These are phyloP conservation scores for Diutina neorugosa DNA, from an alignment of 1,139 yeast species.

Conservation along the genomic window DNA sequence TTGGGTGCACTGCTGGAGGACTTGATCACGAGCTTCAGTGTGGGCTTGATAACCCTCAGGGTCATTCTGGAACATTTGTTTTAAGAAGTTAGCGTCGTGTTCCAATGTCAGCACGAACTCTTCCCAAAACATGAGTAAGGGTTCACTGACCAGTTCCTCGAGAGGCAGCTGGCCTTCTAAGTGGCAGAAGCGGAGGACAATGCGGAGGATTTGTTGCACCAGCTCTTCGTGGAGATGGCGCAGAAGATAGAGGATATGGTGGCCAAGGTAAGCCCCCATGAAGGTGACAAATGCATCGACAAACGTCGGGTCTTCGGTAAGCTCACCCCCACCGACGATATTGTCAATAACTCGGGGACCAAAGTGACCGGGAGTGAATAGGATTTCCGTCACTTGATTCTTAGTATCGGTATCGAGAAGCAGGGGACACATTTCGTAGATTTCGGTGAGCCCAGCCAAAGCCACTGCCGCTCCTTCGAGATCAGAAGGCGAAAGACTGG, in stretches of 20 bases:
- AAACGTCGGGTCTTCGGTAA: constrained; percentile 25
- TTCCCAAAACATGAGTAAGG: constrained; percentile 71
- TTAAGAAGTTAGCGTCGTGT: constrained; percentile 8
- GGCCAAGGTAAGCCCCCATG: constrained; percentile 38
- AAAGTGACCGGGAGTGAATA: constrained; percentile 24
- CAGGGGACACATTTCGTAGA: constrained; percentile 33
- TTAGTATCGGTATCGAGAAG: constrained; percentile 16
- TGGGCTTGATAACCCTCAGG: constrained; percentile 10
- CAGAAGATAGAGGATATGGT: constrained; percentile 38
- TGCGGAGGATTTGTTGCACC: constrained; percentile 29
- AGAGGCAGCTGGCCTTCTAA: constrained; percentile 46
- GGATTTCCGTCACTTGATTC: constrained; percentile 17
- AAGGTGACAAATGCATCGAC: constrained; percentile 38
- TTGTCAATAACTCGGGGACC: constrained; percentile 21
- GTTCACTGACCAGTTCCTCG: constrained; percentile 51
- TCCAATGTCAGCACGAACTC: constrained; percentile 46
- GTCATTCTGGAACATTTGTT: background rate
- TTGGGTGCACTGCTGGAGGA: constrained; percentile 35
- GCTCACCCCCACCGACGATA: constrained; percentile 11
- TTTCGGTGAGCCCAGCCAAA: constrained; percentile 25
- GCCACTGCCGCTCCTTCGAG: background rate
- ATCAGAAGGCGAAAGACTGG: background rate
- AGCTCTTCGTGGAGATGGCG: constrained; percentile 29
- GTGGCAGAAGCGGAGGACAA: constrained; percentile 46
- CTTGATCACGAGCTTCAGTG: constrained; percentile 17